Conservation (phyloP, 192 early-diverging fungal genomes). For the Pilaira anomala region DNA sequence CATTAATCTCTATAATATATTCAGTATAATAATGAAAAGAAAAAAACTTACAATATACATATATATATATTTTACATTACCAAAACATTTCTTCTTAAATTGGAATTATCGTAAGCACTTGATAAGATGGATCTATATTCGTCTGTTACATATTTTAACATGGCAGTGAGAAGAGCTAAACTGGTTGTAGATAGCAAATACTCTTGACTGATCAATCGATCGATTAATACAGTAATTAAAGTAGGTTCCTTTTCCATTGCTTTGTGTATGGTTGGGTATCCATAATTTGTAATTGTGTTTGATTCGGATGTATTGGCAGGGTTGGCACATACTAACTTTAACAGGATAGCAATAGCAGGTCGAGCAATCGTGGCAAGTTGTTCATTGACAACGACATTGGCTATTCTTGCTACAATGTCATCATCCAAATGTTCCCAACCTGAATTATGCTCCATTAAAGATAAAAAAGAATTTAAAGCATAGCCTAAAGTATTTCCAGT, state of each 20-base stretch:
- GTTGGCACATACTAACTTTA: conserved; percentile 55
- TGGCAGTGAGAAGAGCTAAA: conserved; percentile 56
- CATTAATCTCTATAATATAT: conserved; percentile 38
- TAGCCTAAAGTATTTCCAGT: conserved; percentile 69
- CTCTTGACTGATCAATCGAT: conserved; percentile 57
- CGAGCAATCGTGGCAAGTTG: conserved; percentile 67
- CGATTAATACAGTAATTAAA: conserved; percentile 51
- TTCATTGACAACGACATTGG: conserved; percentile 58
- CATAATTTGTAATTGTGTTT: background rate
- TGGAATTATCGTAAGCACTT: conserved; percentile 47
- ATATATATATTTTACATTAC: conserved; percentile 14
- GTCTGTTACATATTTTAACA: conserved; percentile 61
- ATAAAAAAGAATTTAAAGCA: conserved; percentile 59
- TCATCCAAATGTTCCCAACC: conserved; percentile 56
- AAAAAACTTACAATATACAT: background rate
- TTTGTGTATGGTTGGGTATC: conserved; percentile 33
- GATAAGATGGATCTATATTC: conserved; percentile 45
- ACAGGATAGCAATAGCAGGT: conserved; percentile 67
- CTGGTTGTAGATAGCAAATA: conserved; percentile 64
- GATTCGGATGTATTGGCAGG: conserved; percentile 3
- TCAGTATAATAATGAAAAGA: background rate
- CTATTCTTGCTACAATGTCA: conserved; percentile 53
- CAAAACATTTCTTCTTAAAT: conserved; percentile 46
- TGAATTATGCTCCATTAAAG: conserved; percentile 64
- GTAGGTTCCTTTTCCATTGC: conserved; percentile 45